phyloP scores from a whole-genome alignment of 495 filamentous ascomycete genomes.

The Neurospora sp. region DNA sequence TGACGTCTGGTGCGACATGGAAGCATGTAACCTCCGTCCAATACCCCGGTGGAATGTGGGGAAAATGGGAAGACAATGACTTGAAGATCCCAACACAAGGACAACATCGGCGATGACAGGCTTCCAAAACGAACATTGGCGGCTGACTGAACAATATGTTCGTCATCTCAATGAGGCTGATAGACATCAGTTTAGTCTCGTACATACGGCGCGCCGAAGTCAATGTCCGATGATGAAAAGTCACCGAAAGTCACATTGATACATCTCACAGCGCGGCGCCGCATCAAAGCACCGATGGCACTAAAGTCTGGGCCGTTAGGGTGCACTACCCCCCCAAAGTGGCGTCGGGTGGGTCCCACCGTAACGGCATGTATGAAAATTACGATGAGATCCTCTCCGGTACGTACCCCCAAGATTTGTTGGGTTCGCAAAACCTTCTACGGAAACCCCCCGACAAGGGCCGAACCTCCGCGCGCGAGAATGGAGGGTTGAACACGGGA shows the following conservation, averaged over 20 bases:
- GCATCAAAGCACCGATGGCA: not conserved
- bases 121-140: not conserved
- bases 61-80: not conserved
- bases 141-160: not conserved
- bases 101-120: not conserved
- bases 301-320: not conserved
- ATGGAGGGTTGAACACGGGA: constrained; percentile 1
- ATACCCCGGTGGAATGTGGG: not conserved
- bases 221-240: not conserved
- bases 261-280: not conserved
- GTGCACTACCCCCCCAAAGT: not conserved
- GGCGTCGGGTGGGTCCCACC: not conserved
- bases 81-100: not conserved
- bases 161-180: not conserved
- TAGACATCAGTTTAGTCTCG: not conserved
- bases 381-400: not conserved
- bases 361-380: not conserved
- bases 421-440: not conserved
- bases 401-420: not conserved
- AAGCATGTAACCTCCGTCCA: not conserved
- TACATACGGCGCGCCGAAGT: not conserved
- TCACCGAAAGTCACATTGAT: not conserved
- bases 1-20: not conserved
- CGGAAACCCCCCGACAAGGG: not conserved
- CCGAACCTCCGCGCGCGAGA: not conserved